Base-by-base conservation (phyloP, 1,284 basidiomycete genomes). In the Ganoderma lingzhi region DNA sequence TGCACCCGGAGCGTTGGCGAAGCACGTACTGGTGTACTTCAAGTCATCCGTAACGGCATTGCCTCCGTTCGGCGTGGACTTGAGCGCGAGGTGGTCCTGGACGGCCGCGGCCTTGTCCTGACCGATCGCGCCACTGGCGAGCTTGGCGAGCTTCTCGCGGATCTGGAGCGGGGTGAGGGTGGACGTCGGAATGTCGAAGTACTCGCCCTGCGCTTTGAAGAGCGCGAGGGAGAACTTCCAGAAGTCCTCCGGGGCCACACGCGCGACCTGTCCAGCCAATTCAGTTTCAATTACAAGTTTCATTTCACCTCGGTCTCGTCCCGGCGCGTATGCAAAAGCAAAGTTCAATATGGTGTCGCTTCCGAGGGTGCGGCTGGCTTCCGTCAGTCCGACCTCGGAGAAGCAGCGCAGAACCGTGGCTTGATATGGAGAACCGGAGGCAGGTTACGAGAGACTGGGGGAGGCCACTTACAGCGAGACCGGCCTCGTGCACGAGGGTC, bases 401-500 rank as follows among this genome's bases (percentile, higher is more conserved):
- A 53, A 53, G 48, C 48, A 12, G 10, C 19, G 5, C 39, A 41
- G n/a, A 14, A 8, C n/a, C n/a, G n/a, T n/a, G 45, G 10, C 45
- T 10, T 23, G 45, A 48, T 23, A 48, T 10, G 48, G 23, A 12
- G 48, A 28, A 12, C 23, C 23, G 23, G 23, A 14, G 12, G 48
- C 12, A 53, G 12, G 28, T 28, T 53, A 4, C 55, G 39, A 53
- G 62, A 63, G 9, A 64, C 37, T 10, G 19, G 48, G n/a, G n/a
- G 37, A 45, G 67, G 30, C 30, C 35, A 69, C 88, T 75, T 75
- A 96, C 93, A 12, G 94, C 94, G 12, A 97, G 83, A 14, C 88
- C 90, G 19, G 95, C 93, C 82, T 98, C 96, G 74, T 94, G 92
- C 2, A 90, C 88, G 70, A 92, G 86, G 0, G 91, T 93, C 0